These are phyloP conservation scores for Excoecaria agallocha DNA, from an alignment of 345 rosid genomes.

Conservation along the genomic window DNA sequence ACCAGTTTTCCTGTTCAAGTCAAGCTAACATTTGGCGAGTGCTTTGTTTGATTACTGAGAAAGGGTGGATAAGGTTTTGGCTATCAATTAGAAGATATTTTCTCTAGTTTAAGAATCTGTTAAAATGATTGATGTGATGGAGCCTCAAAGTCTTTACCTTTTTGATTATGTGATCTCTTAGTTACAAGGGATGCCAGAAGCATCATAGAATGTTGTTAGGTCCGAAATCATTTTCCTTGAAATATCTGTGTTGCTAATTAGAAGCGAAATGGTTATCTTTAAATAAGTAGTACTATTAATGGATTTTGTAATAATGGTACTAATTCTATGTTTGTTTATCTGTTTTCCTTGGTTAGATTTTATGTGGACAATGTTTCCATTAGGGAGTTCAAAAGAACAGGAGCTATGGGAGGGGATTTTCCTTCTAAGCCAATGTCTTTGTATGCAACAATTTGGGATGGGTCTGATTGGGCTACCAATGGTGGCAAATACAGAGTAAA, in stretches of 20 bases:
- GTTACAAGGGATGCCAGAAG: background rate
- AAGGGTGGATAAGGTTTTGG: background rate
- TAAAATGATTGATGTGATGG: constrained; percentile 20
- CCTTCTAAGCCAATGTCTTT: constrained; percentile 96
- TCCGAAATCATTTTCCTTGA: background rate
- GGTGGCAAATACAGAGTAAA: constrained; percentile 93
- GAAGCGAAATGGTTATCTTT: no score
- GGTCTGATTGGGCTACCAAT: constrained; percentile 90
- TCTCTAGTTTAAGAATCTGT: background rate
- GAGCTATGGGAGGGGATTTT: constrained; percentile 74
- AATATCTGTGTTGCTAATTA: no score
- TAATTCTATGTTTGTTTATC: background rate
- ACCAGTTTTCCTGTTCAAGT: constrained; percentile 20
- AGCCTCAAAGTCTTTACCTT: background rate
- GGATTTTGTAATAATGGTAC: background rate
- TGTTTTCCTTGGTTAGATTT: constrained; percentile 51
- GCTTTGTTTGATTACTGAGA: constrained; percentile 23
- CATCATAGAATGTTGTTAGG: background rate
- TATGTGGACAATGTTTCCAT: constrained; percentile 74
- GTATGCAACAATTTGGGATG: constrained; percentile 97
- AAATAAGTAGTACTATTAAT: background rate
- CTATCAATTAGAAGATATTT: constrained; percentile 1
- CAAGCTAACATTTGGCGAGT: constrained; percentile 3
- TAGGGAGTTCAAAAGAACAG: constrained; percentile 69
- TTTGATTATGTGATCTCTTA: background rate